Conservation (phyloP, 257 asterid genomes). For the Plantago major region DNA sequence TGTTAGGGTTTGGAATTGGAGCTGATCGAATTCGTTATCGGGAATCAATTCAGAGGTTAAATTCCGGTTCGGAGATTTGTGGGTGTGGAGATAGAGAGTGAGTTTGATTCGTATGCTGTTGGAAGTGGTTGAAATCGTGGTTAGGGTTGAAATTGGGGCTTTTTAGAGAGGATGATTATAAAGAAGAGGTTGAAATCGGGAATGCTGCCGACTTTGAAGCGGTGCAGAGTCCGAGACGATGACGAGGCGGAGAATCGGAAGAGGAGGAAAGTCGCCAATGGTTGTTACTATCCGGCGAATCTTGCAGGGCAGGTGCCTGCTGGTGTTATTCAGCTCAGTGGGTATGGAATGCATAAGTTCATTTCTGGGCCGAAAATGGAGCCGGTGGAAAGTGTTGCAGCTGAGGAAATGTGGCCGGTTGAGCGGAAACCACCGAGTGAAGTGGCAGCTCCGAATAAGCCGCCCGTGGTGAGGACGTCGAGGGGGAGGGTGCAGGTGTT, state of each 20-base stretch:
- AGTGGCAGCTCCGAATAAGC: conserved; percentile 20
- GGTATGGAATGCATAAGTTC: conserved; percentile 42
- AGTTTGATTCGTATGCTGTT: too few relatives aligned
- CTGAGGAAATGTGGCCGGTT: conserved; percentile 25
- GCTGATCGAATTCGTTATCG: too few relatives aligned
- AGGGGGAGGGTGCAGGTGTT: conserved; percentile 93
- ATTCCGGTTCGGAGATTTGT: neutral
- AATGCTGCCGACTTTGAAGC: conserved; percentile 96
- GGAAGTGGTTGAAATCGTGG: conserved; percentile 1
- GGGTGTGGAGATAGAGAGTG: too few relatives aligned
- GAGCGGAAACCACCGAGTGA: conserved; percentile 1
- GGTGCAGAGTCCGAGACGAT: conserved; percentile 62
- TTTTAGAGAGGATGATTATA: conserved; percentile 51
- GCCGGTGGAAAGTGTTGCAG: neutral
- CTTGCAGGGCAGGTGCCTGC: conserved; percentile 73
- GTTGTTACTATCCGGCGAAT: conserved; percentile 56
- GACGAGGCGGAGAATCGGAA: conserved; percentile 47
- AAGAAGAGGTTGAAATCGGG: conserved; percentile 87
- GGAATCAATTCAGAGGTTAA: neutral
- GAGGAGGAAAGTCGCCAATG: conserved; percentile 43
- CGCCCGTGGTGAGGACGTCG: conserved; percentile 91
- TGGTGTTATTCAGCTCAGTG: conserved; percentile 54
- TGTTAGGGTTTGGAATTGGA: too few relatives aligned
- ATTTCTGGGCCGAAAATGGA: conserved; percentile 24
- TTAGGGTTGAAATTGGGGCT: conserved; percentile 40